Percentiles rank a stretch among this genome's conserved stretches.
These are phyloP conservation scores for Alternaria longipes DNA, from an alignment of 2,329 filamentous ascomycete genomes.

Conservation along the genomic window DNA sequence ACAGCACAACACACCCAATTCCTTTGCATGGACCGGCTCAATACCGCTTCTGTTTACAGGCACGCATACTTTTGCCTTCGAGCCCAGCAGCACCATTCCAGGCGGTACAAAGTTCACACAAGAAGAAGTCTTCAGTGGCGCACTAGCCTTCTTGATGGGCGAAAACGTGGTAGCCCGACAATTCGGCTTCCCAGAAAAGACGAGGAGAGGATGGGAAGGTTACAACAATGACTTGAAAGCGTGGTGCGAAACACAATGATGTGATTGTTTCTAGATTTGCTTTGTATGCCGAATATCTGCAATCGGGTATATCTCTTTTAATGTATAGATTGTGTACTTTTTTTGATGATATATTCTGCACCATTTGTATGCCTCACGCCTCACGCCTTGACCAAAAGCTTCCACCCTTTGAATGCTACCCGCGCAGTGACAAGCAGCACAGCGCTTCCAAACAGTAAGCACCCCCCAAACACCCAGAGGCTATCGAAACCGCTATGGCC, in stretches of 20 bases:
- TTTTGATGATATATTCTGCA: not conserved
- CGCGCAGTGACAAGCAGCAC: slow-evolving; percentile 32
- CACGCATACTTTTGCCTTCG: slow-evolving; percentile 28
- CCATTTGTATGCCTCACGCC: slow-evolving; percentile 4
- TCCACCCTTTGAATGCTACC: slow-evolving; percentile 37
- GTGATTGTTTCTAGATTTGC: not conserved
- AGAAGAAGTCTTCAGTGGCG: slow-evolving; percentile 29
- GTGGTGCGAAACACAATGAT: slow-evolving; percentile 20
- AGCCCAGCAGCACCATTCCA: slow-evolving; percentile 9
- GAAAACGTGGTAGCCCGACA: slow-evolving; percentile 16
- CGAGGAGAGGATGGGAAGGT: slow-evolving; percentile 17
- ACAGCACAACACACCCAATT: slow-evolving; percentile 18
- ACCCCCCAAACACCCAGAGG: slow-evolving; percentile 57
- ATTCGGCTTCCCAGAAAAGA: slow-evolving; percentile 24
- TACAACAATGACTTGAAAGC: slow-evolving; percentile 27
- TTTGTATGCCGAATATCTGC: not conserved
- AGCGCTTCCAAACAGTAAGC: slow-evolving; percentile 36
- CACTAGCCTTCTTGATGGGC: slow-evolving; percentile 26
- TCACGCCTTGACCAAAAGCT: slow-evolving; percentile 38
- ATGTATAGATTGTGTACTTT: not conserved
- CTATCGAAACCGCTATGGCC: slow-evolving; percentile 54
- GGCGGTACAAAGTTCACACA: slow-evolving; percentile 32
- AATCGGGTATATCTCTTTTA: not conserved
- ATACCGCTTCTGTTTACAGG: slow-evolving; percentile 30
- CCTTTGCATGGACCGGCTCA: slow-evolving; percentile 25